Base-by-base conservation (phyloP, 2,329 filamentous ascomycete species). In the Talaromyces verruculosus region DNA sequence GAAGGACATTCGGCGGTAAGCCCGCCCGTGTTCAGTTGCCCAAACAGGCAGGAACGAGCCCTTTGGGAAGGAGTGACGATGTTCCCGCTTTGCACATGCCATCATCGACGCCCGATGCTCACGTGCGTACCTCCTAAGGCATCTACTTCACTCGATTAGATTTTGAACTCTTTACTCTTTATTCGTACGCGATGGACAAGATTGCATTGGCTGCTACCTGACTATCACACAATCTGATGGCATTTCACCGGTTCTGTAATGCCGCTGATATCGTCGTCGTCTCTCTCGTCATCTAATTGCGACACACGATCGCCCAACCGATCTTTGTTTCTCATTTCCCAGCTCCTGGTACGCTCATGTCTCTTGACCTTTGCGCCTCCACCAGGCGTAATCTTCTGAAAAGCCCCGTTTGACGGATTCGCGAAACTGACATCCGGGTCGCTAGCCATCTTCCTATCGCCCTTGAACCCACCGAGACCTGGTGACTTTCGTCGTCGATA, bases 311-410 rank as follows among this genome's bases (percentile, higher is more conserved):
- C 60, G 65, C 69, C 51, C 30, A 69, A 64, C 60, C 68, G 76
- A 72, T 72, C 73, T 19, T 74, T 71, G 53, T 77, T 69, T 63
- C 79, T 79, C 74, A 87, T 73, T 72, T 87, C 85, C 85, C 85
- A 88, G 67, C 85, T 87, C 0, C 84, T 85, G 19, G 83, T 77
- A 51, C 85, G 76, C 74, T 87, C 85, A 71, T 87, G 82, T 1
- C 80, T 79, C 17, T 76, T 76, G 22, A 76, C 72, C 35, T 69
- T 61, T 25, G 55, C 35, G 17, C 28, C 33, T 5, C 17, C 33
- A 41, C 33, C 37, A 13, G 63, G 25, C 30, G 33, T 8, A 4
- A 43, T 35, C 25, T 73, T 73, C 49, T 75, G 75, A 62, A 71
- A 72, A 10, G 71, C 78, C 1, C 76, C 80, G 64, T 80, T 80